Evolutionary conservation across 2,329 filamentous ascomycete species (phyloP).

Genomic region (Neofusicoccum kwambonambiense): DNA sequence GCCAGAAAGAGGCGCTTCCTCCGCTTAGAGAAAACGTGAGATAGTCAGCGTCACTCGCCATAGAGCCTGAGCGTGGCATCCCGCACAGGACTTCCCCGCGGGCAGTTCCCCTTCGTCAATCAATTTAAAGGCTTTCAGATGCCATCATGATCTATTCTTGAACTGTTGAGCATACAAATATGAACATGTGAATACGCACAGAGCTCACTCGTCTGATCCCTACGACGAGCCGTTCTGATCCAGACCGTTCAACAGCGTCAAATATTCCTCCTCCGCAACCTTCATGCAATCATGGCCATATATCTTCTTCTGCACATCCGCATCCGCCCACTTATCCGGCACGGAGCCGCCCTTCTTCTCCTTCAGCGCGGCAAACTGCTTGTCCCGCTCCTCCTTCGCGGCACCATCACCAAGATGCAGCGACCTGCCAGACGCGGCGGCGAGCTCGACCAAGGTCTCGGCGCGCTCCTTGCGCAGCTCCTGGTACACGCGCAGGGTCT

Average conservation of each 20-base stretch:
- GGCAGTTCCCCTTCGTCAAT: slow-evolving; percentile 1
- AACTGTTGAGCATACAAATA: background rate
- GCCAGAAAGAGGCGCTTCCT: background rate
- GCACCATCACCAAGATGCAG: slow-evolving; percentile 59
- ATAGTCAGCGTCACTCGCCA: too few species aligned
- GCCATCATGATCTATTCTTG: background rate
- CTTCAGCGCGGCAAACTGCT: slow-evolving; percentile 51
- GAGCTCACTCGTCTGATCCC: background rate
- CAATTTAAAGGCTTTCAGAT: background rate
- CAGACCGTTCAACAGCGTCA: slow-evolving; percentile 17
- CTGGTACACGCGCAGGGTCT: slow-evolving; percentile 57
- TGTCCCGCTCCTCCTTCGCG: slow-evolving; percentile 59
- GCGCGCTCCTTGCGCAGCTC: slow-evolving; percentile 56
- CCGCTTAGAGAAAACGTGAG: slow-evolving; percentile 13
- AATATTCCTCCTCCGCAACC: slow-evolving; percentile 46
- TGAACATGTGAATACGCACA: background rate
- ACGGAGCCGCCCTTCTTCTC: slow-evolving; percentile 36
- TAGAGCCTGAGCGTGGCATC: background rate
- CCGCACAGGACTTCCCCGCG: slow-evolving; percentile 1
- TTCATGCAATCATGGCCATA: slow-evolving; percentile 48
- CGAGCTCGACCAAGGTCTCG: slow-evolving; percentile 57
- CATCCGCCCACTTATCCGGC: slow-evolving; percentile 54
- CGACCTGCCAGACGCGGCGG: slow-evolving; percentile 53
- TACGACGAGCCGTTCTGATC: background rate
- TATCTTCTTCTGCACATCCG: slow-evolving; percentile 50